Evolutionary conservation across 148 eudicot genomes (phyloP).

Genomic region (Nyssa sinensis): DNA sequence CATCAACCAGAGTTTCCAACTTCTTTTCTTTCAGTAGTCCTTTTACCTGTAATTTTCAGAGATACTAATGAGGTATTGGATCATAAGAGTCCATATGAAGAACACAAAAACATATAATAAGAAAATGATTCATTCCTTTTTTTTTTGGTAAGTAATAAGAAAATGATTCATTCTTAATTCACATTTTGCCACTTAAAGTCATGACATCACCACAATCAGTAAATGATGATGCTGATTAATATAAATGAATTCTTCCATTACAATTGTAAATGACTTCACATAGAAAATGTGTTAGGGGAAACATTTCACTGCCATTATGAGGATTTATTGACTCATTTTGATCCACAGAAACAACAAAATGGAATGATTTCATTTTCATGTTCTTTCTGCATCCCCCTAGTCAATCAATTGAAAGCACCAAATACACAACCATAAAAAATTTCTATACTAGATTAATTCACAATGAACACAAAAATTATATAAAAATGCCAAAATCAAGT

Average conservation of each 20-base stretch:
- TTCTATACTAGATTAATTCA: background rate
- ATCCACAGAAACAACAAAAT: background rate
- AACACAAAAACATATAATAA: too few species aligned
- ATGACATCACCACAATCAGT: background rate
- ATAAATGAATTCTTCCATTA: too few species aligned
- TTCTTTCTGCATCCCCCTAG: too few species aligned
- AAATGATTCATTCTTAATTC: too few species aligned
- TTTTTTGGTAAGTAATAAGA: background rate
- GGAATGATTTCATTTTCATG: background rate
- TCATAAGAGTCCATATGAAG: background rate
- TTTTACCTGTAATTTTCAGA: slow-evolving; percentile 35
- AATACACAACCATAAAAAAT: background rate
- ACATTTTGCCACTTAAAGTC: background rate
- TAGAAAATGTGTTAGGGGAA: background rate
- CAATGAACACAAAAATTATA: background rate
- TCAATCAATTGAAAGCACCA: too few species aligned
- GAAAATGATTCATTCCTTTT: background rate
- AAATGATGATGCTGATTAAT: background rate
- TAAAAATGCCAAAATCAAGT: background rate
- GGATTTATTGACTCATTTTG: background rate
- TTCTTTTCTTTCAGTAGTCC: slow-evolving; percentile 51
- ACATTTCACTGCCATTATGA: too few species aligned
- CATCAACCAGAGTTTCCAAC: slow-evolving; percentile 47
- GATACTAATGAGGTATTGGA: too few species aligned
- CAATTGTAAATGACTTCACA: background rate